Percentiles rank a stretch among this genome's conserved stretches.
Evolutionary conservation across 1,284 basidiomycete species (phyloP).

Genomic region (Puccinia coronata): DNA sequence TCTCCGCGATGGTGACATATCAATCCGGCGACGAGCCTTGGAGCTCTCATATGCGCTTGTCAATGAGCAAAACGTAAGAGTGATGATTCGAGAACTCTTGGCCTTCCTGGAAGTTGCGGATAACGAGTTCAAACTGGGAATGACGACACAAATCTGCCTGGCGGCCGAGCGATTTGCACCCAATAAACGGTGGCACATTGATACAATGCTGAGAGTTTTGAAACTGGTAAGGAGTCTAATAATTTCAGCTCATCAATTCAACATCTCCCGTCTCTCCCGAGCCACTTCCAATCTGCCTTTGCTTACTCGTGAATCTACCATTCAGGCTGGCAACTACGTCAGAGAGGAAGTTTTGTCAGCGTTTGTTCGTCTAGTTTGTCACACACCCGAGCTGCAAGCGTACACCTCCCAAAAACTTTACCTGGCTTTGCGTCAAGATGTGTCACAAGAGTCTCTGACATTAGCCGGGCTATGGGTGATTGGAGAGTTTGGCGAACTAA

Average conservation of each 20-base stretch:
- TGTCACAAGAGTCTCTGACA: conserved; percentile 94
- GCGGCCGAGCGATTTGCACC: conserved; percentile 96
- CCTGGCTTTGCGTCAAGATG: conserved; percentile 80
- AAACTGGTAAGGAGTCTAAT: conserved; percentile 70
- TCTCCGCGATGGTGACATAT: conserved; percentile 96
- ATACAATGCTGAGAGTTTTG: conserved; percentile 88
- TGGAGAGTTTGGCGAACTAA: conserved; percentile 91
- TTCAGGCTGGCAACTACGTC: conserved; percentile 94
- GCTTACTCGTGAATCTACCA: not conserved
- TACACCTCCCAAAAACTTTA: conserved; percentile 94
- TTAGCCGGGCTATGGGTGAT: conserved; percentile 92
- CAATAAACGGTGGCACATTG: conserved; percentile 98
- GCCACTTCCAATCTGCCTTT: not conserved
- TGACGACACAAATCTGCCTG: conserved; percentile 95
- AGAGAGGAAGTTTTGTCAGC: conserved; percentile 92
- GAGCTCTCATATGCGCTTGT: conserved; percentile 97
- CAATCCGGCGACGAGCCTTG: conserved; percentile 91
- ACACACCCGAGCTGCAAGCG: conserved; percentile 94
- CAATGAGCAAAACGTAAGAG: conserved; percentile 90
- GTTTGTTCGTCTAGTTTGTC: conserved; percentile 92
- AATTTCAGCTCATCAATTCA: not conserved
- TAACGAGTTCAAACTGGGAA: conserved; percentile 95
- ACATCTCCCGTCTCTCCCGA: not conserved
- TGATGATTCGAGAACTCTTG: conserved; percentile 86
- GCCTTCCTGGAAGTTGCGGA: conserved; percentile 98